Evolutionary conservation across 2,329 filamentous ascomycete genomes (phyloP).

Genomic region (Colletotrichum cuscutae): DNA sequence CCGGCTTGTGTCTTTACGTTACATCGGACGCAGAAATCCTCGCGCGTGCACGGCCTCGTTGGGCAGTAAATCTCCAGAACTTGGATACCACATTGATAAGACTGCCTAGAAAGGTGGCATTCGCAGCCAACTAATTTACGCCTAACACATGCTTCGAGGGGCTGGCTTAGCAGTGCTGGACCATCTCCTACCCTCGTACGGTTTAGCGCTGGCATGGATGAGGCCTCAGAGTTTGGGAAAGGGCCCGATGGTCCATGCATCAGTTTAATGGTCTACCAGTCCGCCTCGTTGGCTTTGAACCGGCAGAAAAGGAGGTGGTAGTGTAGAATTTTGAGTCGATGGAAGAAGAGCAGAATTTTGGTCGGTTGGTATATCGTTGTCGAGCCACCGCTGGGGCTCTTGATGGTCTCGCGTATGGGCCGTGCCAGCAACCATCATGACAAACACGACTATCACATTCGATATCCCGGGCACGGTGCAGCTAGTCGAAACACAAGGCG

Average conservation of each 20-base stretch:
- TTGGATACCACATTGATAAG: neutral
- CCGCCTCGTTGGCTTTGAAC: neutral
- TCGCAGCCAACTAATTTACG: neutral
- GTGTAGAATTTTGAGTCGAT: neutral
- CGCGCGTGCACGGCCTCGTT: too few species aligned
- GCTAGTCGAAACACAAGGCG: neutral
- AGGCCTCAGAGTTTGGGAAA: neutral
- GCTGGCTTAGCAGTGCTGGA: neutral
- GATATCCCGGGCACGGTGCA: constrained; percentile 10
- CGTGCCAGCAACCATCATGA: neutral
- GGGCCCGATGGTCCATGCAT: neutral
- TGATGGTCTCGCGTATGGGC: neutral
- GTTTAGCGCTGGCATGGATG: neutral
- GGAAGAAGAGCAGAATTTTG: neutral
- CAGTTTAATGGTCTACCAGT: neutral
- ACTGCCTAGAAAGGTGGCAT: neutral
- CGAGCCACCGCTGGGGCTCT: neutral
- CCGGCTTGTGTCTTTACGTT: too few species aligned
- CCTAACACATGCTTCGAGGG: neutral
- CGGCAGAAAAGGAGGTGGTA: neutral
- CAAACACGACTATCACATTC: neutral
- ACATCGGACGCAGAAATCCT: too few species aligned
- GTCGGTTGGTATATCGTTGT: neutral
- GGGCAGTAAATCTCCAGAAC: neutral
- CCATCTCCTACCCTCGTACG: neutral